These are phyloP conservation scores for Lactifluus hygrophoroides DNA, from an alignment of 768 basidiomycete species.

Conservation along the genomic window DNA sequence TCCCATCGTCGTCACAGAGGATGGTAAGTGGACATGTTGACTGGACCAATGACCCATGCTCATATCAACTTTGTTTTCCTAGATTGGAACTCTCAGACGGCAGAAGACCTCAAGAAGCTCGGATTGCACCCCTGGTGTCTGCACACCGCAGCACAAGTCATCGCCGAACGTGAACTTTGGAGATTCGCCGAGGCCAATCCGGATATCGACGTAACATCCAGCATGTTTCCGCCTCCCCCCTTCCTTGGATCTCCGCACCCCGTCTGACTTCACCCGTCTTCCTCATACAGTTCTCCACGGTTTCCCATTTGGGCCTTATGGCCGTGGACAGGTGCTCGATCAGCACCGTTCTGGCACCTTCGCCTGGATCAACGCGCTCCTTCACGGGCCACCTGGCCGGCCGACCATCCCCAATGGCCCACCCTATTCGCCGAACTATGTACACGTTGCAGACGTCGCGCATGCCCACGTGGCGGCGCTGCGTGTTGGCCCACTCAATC, in stretches of 20 bases:
- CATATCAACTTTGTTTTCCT: background rate
- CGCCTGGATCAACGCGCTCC: slow-evolving; percentile 11
- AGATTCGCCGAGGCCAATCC: slow-evolving; percentile 10
- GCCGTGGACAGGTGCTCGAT: slow-evolving; percentile 10
- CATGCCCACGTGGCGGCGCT: slow-evolving; percentile 9
- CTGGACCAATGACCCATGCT: background rate
- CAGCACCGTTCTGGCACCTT: slow-evolving; percentile 2
- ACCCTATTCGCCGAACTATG: slow-evolving; percentile 15
- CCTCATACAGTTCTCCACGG: slow-evolving; percentile 5
- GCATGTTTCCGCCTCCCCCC: background rate
- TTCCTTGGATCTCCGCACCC: too few relatives aligned
- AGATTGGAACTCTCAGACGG: slow-evolving; percentile 16
- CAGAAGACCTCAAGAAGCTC: background rate
- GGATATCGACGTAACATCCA: slow-evolving; percentile 10
- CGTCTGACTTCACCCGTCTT: background rate
- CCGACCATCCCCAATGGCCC: slow-evolving; percentile 2
- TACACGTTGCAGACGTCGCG: slow-evolving; percentile 10
- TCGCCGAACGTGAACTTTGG: slow-evolving; percentile 17
- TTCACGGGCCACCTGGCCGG: slow-evolving; percentile 8
- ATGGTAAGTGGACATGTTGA: background rate
- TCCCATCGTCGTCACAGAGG: slow-evolving; percentile 9
- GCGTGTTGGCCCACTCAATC: slow-evolving; percentile 1
- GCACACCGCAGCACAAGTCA: slow-evolving; percentile 4
- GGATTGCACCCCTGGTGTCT: slow-evolving; percentile 16
- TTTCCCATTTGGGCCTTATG: slow-evolving; percentile 12